A percentile compares a stretch with the other conserved stretches of the same genome.
Evolutionary conservation across 805 yeast species (phyloP).

Genomic region (Teunomyces atbi): DNA sequence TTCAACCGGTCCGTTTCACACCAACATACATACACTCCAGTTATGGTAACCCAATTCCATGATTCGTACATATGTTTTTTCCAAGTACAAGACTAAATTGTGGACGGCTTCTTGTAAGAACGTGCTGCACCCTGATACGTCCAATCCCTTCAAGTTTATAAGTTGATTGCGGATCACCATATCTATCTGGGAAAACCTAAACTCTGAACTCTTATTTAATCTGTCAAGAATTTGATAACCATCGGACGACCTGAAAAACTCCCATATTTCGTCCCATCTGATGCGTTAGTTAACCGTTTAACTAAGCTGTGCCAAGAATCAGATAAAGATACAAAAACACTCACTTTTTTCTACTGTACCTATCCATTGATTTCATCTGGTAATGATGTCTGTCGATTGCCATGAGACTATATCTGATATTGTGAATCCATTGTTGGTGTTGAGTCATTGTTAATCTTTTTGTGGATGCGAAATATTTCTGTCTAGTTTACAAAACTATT

Average conservation of each 20-base stretch:
- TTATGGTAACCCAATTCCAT: slow-evolving; percentile 2
- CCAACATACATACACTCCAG: not conserved
- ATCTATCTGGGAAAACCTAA: not conserved
- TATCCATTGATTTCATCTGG: not conserved
- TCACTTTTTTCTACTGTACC: not conserved
- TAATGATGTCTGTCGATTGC: not conserved
- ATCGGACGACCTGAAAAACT: not conserved
- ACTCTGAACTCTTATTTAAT: not conserved
- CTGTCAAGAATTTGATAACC: not conserved
- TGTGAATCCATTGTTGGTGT: slow-evolving; percentile 2
- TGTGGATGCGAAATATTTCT: slow-evolving; percentile 5
- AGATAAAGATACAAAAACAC: not conserved
- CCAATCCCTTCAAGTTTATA: slow-evolving; percentile 1
- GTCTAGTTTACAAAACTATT: not conserved
- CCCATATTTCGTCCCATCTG: not conserved
- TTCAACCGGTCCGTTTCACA: not conserved
- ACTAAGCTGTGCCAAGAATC: not conserved
- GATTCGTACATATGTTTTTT: not conserved
- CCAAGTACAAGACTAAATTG: not conserved
- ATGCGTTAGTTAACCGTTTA: not conserved
- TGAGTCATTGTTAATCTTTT: not conserved
- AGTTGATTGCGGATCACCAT: not conserved
- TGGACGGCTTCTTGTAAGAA: slow-evolving; percentile 1
- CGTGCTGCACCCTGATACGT: not conserved
- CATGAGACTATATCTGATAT: not conserved